Percentiles rank a stretch among this genome's conserved stretches.
Conservation (phyloP, 2,329 filamentous ascomycete species). For the Fusarium palustre region DNA sequence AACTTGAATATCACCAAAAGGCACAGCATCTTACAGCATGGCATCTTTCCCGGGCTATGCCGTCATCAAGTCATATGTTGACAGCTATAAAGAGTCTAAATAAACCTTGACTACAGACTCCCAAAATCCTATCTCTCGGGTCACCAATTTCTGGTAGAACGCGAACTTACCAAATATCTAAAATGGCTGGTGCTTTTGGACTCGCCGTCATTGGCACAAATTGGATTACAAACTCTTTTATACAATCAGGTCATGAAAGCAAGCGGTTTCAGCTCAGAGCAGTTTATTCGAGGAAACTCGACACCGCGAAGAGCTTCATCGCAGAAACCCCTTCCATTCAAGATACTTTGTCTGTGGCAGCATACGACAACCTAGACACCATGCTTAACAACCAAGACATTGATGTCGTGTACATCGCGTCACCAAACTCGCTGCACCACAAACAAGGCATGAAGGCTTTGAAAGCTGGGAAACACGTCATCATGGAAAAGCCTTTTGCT, state of each 20-base stretch:
- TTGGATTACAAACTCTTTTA: slow-evolving; percentile 41
- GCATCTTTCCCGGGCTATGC: background rate
- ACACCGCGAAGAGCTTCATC: slow-evolving; percentile 32
- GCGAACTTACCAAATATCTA: background rate
- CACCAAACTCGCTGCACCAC: slow-evolving; percentile 39
- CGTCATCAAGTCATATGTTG: background rate
- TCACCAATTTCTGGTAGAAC: too few species aligned
- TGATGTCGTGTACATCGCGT: slow-evolving; percentile 34
- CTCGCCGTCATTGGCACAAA: slow-evolving; percentile 39
- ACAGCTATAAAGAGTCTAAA: background rate
- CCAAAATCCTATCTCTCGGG: rapidly evolving
- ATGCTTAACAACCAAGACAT: slow-evolving; percentile 22
- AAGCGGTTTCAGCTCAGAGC: slow-evolving; percentile 24
- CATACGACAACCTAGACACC: slow-evolving; percentile 26
- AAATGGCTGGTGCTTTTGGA: slow-evolving; percentile 30
- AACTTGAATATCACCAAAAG: background rate
- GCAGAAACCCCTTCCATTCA: slow-evolving; percentile 29
- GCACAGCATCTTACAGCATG: background rate
- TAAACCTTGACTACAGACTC: rapidly evolving
- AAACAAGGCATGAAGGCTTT: slow-evolving; percentile 26
- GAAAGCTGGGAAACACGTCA: slow-evolving; percentile 25
- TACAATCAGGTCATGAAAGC: slow-evolving; percentile 37
- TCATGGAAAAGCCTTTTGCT: slow-evolving; percentile 40
- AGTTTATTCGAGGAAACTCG: slow-evolving; percentile 32
- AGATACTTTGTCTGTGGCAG: slow-evolving; percentile 1